Base-by-base conservation (phyloP, 257 asterid genomes). In the Nicotiana obtusifolia region DNA sequence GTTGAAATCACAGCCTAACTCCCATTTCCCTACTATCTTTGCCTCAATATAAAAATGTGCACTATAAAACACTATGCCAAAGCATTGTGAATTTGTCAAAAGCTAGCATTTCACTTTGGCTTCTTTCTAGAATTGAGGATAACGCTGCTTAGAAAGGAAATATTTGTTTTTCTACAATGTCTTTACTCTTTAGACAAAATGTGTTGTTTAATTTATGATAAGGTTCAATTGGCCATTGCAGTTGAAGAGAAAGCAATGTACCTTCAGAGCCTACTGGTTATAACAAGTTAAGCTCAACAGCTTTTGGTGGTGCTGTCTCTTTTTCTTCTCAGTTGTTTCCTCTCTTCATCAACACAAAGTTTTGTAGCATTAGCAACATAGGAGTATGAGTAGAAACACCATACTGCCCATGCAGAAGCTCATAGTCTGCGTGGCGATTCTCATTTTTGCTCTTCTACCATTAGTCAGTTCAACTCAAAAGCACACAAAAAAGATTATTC, bases 41-140 rank as follows among this genome's bases (percentile, higher is more conserved):
- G 60, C 49, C 78, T 87, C 71, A 83, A 41, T 41, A 9, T 9
- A 41, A 41, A 41, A 41, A 41, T 41, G 10, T 41, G 13, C 49
- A 8, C 13, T 41, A 41, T 41, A 41, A 41, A 41, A 66, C 60
- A 59, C 28, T 64, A 81, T 82, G 77, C 49, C 87, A 86, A 83
- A 84, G 86, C 78, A 80, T 87, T 85, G 89, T 83, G 71, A 89
- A 71, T 80, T 80, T 71, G 78, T 69, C 79, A 88, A 71, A 83
- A 85, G 69, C 77, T 83, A 69, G 57, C 78, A 73, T 85, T 84
- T 82, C 47, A 60, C 89, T 87, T 84, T 80, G 80, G 83, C 87
- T 91, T 81, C 30, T 80, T 89, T 82, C 83, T 83, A 81, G 68
- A 85, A 78, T 49, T 83, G 82, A 85, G 66, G 54, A 26, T 77